Evolutionary conservation across 306 rosid species (phyloP).

Genomic region (Ormosia emarginata): DNA sequence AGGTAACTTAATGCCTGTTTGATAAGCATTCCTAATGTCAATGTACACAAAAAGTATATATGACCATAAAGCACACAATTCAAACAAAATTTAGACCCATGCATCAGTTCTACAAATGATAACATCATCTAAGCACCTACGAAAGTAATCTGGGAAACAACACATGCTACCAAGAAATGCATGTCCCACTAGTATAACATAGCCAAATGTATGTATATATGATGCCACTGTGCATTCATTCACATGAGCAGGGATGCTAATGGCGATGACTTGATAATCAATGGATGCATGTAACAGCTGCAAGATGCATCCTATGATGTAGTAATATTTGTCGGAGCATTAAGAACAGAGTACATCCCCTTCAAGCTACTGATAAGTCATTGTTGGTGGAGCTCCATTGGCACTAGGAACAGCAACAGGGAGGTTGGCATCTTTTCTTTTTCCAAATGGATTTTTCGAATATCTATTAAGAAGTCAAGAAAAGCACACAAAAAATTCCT

Average conservation of each 20-base stretch:
- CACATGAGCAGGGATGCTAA: slow-evolving; percentile 79
- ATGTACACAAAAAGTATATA: slow-evolving; percentile 48
- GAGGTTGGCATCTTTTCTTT: slow-evolving; percentile 70
- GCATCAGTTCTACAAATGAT: slow-evolving; percentile 59
- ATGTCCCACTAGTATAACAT: slow-evolving; percentile 66
- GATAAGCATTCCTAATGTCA: slow-evolving; percentile 52
- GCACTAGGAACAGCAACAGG: slow-evolving; percentile 47
- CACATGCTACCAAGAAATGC: slow-evolving; percentile 67
- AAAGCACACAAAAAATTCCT: slow-evolving; percentile 28
- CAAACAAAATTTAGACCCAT: slow-evolving; percentile 54
- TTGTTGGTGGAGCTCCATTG: slow-evolving; percentile 69
- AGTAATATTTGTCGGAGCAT: slow-evolving; percentile 69
- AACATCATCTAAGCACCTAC: slow-evolving; percentile 43
- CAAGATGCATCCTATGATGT: slow-evolving; percentile 98
- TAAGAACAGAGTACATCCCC: slow-evolving; percentile 98
- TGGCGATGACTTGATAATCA: slow-evolving; percentile 91
- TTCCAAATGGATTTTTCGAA: slow-evolving; percentile 96
- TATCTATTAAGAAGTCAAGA: slow-evolving; percentile 68
- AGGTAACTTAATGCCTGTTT: slow-evolving; percentile 26
- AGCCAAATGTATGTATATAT: slow-evolving; percentile 79
- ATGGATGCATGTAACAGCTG: slow-evolving; percentile 99
- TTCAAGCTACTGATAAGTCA: slow-evolving; percentile 87
- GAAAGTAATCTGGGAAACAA: slow-evolving; percentile 45
- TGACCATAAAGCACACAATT: slow-evolving; percentile 42
- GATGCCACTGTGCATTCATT: slow-evolving; percentile 89